Evolutionary conservation across 371 early-diverging fungal genomes (phyloP).

Genomic region (Mortierella sp.): DNA sequence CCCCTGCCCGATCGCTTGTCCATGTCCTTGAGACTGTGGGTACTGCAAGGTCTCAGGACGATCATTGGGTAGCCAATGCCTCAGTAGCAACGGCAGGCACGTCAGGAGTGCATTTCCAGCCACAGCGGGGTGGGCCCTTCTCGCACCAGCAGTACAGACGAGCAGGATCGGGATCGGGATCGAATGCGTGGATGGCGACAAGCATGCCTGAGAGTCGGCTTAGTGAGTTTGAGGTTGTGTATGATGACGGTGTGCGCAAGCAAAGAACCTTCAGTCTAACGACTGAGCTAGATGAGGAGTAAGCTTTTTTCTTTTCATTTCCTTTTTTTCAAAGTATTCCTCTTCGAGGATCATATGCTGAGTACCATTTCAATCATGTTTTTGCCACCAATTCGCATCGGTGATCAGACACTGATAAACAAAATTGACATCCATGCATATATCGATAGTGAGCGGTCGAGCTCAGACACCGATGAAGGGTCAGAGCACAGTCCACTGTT

Average conservation of each 20-base stretch:
- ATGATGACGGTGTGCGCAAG: conserved; percentile 55
- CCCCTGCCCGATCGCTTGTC: conserved; percentile 33
- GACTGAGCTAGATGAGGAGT: conserved; percentile 37
- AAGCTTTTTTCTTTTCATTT: not conserved
- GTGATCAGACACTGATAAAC: not conserved
- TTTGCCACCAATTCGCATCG: conserved; percentile 6
- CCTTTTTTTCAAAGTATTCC: too few relatives aligned
- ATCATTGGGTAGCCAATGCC: conserved; percentile 14
- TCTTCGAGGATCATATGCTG: not conserved
- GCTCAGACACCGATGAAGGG: conserved; percentile 7
- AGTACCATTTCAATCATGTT: not conserved
- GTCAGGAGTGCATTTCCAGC: conserved; percentile 30
- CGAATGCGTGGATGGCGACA: conserved; percentile 27
- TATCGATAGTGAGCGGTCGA: conserved; percentile 4
- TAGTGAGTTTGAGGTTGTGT: conserved; percentile 57
- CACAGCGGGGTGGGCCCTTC: conserved; percentile 18
- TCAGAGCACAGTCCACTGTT: conserved; percentile 33
- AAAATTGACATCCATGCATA: not conserved
- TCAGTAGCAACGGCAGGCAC: conserved; percentile 15
- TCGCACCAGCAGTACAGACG: conserved; percentile 13
- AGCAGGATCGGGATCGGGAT: conserved; percentile 19
- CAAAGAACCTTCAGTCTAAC: conserved; percentile 56
- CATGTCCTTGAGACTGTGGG: conserved; percentile 31
- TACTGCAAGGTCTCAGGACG: not conserved
- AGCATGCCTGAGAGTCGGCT: conserved; percentile 48